A percentile compares a stretch with the other conserved stretches of the same genome.
Conservation (phyloP, 352 stramenopile genomes). For the Pythium oligandrum region DNA sequence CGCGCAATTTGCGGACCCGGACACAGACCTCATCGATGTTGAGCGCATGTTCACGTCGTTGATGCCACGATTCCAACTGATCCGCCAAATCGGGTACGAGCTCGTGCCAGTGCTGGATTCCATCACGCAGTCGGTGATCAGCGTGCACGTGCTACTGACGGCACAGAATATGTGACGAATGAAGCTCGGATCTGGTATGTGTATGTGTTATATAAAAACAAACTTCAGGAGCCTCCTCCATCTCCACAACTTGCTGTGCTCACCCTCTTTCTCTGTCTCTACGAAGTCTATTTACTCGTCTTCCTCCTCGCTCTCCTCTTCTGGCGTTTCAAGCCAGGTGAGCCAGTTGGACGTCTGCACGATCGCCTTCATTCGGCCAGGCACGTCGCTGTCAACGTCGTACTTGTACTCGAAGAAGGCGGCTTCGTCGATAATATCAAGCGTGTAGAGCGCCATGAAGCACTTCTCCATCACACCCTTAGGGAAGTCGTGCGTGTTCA, state of each 20-base stretch:
- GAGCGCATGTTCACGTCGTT: slow-evolving; percentile 31
- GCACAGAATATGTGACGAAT: neutral
- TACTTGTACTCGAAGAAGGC: slow-evolving; percentile 88
- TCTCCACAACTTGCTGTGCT: too few species aligned
- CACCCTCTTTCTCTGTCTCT: too few species aligned
- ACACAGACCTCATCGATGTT: slow-evolving; percentile 33
- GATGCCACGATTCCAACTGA: slow-evolving; percentile 25
- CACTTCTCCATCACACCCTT: slow-evolving; percentile 80
- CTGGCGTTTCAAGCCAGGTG: slow-evolving; percentile 77
- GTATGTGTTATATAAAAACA: too few species aligned
- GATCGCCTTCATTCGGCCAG: slow-evolving; percentile 80
- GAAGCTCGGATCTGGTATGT: too few species aligned
- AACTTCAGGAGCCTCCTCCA: too few species aligned
- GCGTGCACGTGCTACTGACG: slow-evolving; percentile 43
- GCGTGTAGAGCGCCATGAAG: slow-evolving; percentile 82
- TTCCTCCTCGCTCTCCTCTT: slow-evolving; percentile 67
- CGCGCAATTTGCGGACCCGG: slow-evolving; percentile 30
- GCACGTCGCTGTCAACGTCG: slow-evolving; percentile 65
- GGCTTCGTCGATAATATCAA: slow-evolving; percentile 75
- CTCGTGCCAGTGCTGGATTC: slow-evolving; percentile 45
- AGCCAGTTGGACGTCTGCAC: slow-evolving; percentile 78
- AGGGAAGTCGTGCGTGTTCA: slow-evolving; percentile 68
- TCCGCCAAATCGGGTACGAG: slow-evolving; percentile 42
- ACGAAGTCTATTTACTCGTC: slow-evolving; percentile 52
- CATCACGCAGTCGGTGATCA: slow-evolving; percentile 49